These are phyloP conservation scores for Sapria himalayana DNA, from an alignment of 345 rosid genomes.

Conservation along the genomic window DNA sequence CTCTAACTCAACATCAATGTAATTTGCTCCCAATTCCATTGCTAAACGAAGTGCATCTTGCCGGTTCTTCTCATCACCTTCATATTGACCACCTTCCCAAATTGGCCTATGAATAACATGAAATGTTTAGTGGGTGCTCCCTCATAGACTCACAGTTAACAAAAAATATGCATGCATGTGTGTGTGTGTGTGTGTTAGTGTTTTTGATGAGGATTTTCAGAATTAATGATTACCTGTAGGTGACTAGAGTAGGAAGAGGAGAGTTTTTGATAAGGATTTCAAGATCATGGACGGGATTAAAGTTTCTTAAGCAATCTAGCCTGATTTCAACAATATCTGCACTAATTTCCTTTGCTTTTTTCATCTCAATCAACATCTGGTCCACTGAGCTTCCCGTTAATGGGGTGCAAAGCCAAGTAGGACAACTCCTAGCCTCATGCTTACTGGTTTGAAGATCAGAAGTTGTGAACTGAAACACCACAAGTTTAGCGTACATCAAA, in stretches of 20 bases:
- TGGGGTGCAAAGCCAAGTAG: constrained; percentile 28
- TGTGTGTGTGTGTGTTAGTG: not conserved
- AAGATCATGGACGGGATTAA: constrained; percentile 16
- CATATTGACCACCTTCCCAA: constrained; percentile 26
- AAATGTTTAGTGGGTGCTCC: not conserved
- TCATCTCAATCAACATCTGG: constrained; percentile 23
- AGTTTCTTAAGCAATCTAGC: constrained; percentile 20
- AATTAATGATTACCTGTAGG: constrained; percentile 13
- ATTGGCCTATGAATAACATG: constrained; percentile 12
- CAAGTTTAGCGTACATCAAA: no score
- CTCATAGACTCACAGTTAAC: not conserved
- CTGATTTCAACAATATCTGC: constrained; percentile 22
- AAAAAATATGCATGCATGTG: not conserved
- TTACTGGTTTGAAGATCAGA: constrained; percentile 13
- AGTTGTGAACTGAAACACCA: constrained; percentile 11
- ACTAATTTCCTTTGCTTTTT: constrained; percentile 18
- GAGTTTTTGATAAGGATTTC: constrained; percentile 17
- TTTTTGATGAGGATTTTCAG: no score
- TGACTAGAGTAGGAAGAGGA: constrained; percentile 28
- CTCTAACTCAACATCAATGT: constrained; percentile 20
- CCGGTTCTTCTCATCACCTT: constrained; percentile 23
- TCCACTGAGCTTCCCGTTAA: constrained; percentile 22
- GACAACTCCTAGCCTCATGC: constrained; percentile 11
- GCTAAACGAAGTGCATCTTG: constrained; percentile 21
- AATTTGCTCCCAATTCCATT: constrained; percentile 20